Base-by-base conservation (phyloP, 495 filamentous ascomycete genomes). In the Echria macrotheca region DNA sequence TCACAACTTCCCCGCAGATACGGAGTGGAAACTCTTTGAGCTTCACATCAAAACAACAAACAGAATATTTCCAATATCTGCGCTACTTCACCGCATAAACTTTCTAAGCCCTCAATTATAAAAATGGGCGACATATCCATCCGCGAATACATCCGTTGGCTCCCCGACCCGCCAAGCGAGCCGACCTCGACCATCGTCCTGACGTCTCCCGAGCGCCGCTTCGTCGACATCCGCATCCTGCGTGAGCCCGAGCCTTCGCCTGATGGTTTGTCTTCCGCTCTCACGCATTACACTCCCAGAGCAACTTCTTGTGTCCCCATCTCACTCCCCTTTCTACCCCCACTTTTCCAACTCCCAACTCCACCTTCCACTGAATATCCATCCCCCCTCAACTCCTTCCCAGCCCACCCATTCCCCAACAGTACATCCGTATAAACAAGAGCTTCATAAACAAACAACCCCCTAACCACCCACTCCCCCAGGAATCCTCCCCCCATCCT, bases 191-290 rank as follows among this genome's bases (percentile, higher is more conserved):
- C 70, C 0, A 54, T 72, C 0, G 72, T 75, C 11, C 52, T 82
- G 12, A 79, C 75, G 5, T 76, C 78, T 9, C 70, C 70, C 14
- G 47, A 55, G 21, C 55, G 60, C 14, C 61, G 61, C 8, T 80
- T 73, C 51, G 72, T 81, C 45, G 79, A 82, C 50, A 54, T 79
- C 18, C 69, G 79, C 24, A 55, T 76, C 15, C 50, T 46, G 11
- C 25, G 38, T 15, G 35, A 48, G 9, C n/a, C 23, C 14, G 12
- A 48, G 14, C 25, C 35, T 9, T 39, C 36, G 1, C 19, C 21
- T 6, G 23, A 38, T 4, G 45, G 45, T 25, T 15, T 17, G 15
- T 22, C 15, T 1, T 1, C 11, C 12, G 11, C 26, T 2, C n/a
- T 9, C 19, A 14, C 15, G 35, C n/a, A n/a, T 31, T 31, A 31